Evolutionary conservation across 73 alveolate genomes (phyloP).

Genomic region (Durusdinium trenchii): DNA sequence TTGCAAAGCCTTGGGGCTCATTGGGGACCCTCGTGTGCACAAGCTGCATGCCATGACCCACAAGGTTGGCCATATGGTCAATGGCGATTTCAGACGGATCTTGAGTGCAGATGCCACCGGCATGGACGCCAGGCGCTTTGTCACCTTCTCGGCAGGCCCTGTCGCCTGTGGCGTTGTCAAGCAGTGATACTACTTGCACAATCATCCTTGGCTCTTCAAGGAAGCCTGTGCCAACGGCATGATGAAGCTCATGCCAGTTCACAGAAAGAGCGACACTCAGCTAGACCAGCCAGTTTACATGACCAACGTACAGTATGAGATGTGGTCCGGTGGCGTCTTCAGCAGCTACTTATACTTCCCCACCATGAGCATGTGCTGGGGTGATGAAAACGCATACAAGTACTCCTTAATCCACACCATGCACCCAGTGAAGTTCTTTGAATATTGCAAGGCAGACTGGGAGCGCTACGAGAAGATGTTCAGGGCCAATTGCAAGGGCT

Average conservation of each 20-base stretch:
- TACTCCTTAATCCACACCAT: not conserved
- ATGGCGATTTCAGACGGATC: slow-evolving; percentile 47
- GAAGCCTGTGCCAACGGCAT: slow-evolving; percentile 18
- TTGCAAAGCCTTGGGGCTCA: slow-evolving; percentile 30
- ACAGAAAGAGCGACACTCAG: slow-evolving; percentile 52
- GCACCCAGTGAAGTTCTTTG: slow-evolving; percentile 1
- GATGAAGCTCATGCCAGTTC: slow-evolving; percentile 50
- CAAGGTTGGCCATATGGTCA: slow-evolving; percentile 40
- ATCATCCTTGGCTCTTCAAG: slow-evolving; percentile 36
- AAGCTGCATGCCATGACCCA: slow-evolving; percentile 65
- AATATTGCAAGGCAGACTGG: slow-evolving; percentile 47
- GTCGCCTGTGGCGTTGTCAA: slow-evolving; percentile 39
- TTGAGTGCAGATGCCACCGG: slow-evolving; percentile 46
- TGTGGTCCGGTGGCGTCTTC: slow-evolving; percentile 37
- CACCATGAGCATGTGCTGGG: not conserved
- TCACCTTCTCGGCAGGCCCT: slow-evolving; percentile 42
- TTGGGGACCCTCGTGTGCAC: slow-evolving; percentile 39
- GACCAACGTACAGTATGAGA: slow-evolving; percentile 52
- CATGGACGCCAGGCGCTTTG: slow-evolving; percentile 39
- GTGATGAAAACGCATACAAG: slow-evolving; percentile 32
- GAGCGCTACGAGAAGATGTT: not conserved
- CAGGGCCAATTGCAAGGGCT: slow-evolving; percentile 47
- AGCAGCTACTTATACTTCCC: slow-evolving; percentile 37
- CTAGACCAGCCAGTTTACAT: slow-evolving; percentile 52
- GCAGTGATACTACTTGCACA: slow-evolving; percentile 55